Percentiles rank a stretch among this genome's conserved stretches.
phyloP scores from a whole-genome alignment of 2,329 filamentous ascomycete species.

The Colletotrichum sp. region DNA sequence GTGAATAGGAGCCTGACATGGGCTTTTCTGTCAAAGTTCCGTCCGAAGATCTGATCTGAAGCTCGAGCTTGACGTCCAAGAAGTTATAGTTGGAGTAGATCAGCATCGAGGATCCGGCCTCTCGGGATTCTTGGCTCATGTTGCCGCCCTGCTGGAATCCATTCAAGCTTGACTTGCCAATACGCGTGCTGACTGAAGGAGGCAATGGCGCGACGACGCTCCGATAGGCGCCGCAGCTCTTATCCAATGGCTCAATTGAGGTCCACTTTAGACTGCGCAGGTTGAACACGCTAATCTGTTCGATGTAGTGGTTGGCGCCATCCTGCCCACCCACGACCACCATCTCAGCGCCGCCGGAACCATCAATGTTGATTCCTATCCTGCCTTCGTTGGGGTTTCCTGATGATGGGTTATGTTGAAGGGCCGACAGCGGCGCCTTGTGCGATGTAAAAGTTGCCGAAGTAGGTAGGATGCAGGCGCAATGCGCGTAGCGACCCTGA shows the following conservation, averaged over 20 bases:
- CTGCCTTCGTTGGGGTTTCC: constrained; percentile 86
- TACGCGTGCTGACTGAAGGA: constrained; percentile 66
- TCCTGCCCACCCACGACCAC: constrained; percentile 96
- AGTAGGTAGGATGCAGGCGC: constrained; percentile 89
- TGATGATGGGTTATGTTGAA: constrained; percentile 87
- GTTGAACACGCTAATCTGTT: constrained; percentile 98
- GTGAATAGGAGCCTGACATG: constrained; percentile 87
- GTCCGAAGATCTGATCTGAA: constrained; percentile 86
- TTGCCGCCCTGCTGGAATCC: constrained; percentile 47
- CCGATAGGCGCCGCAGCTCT: constrained; percentile 94
- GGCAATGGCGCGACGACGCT: constrained; percentile 90
- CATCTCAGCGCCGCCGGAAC: constrained; percentile 94
- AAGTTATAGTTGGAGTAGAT: constrained; percentile 99
- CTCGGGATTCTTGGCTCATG: constrained; percentile 60
- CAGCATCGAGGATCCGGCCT: constrained; percentile 77
- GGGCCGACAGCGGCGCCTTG: constrained; percentile 81
- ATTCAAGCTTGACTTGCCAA: constrained; percentile 64
- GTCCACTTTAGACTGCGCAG: constrained; percentile 95
- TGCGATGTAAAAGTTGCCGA: constrained; percentile 86
- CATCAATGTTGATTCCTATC: constrained; percentile 88
- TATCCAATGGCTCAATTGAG: constrained; percentile 82
- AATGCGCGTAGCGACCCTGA: constrained; percentile 95
- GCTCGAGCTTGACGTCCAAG: constrained; percentile 91
- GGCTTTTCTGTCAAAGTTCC: constrained; percentile 84
- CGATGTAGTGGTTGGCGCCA: constrained; percentile 97